Evolutionary conservation across 768 basidiomycete species (phyloP), one percentile per base, ranked within the genome.

Genomic region (Russula earlei): DNA sequence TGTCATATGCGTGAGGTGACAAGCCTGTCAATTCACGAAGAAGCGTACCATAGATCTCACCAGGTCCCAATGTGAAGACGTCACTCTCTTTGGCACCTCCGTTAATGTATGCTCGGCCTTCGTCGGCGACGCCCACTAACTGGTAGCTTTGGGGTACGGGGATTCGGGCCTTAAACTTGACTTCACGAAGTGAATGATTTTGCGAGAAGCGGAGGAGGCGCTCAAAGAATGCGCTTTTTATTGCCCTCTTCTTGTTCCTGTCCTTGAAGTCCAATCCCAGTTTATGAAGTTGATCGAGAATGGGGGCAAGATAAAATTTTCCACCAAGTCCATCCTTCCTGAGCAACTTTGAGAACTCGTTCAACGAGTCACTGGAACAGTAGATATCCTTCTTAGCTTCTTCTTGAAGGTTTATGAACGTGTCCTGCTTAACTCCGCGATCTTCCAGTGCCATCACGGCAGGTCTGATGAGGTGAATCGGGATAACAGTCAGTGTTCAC

Each of bases 121-220:
- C 88, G 63, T 94, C 91, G 2, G 87, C 85, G 5, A 91, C 78
- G 0, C 91, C 91, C 9, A 91, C 85, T 0, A 94, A 74, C 27
- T 83, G 73, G 55, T 80, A 81, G 55, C 82, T 83, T 0, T 81
- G 68, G 0, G 83, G 83, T 7, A 94, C 76, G 3, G 76, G 80
- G 24, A 94, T 86, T 9, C 88, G 75, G 0, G 90, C 91, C 38
- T 75, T 72, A 62, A 85, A 81, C 63, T 91, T 91, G 62, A 92
- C 80, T 42, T 81, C 80, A 5, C 87, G 77, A 38, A 93, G 69
- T 5, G 86, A 77, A 58, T 81, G 78, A 36, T 78, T 78, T 68
- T 80, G 79, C 0, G 83, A 76, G 33, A 82, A 81, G 34, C 79
- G 70, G 19, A 85, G 75, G 14, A 85, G 63, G 37, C 76, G 74